Percentiles rank a stretch among this genome's conserved stretches.
Conservation (phyloP, 2,329 filamentous ascomycete species). For the Diplodia mutila region DNA sequence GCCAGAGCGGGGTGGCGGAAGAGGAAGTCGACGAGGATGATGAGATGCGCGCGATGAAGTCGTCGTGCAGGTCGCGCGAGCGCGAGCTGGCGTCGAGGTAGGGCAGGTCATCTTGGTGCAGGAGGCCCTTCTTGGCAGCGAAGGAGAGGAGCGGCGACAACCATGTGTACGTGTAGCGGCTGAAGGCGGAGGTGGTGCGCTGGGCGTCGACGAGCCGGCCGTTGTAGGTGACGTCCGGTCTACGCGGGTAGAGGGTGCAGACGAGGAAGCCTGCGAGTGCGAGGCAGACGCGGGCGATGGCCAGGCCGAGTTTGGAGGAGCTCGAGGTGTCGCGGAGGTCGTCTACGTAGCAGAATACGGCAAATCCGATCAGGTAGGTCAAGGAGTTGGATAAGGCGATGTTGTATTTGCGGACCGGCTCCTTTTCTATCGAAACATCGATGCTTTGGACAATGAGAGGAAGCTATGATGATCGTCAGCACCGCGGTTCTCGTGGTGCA, state of each 20-base stretch:
- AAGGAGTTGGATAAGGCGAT: conserved; percentile 19
- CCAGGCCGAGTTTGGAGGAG: conserved; percentile 11
- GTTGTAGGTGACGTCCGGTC: conserved; percentile 15
- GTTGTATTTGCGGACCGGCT: conserved; percentile 24
- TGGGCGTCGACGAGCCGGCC: conserved; percentile 61
- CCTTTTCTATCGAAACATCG: conserved; percentile 23
- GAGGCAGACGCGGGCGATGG: conserved; percentile 6
- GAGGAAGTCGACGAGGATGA: background rate
- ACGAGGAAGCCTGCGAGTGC: conserved; percentile 17
- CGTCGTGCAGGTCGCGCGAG: conserved; percentile 27
- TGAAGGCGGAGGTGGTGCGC: conserved; percentile 63
- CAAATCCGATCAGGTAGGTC: conserved; percentile 15
- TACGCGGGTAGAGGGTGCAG: conserved; percentile 13
- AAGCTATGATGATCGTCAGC: conserved; percentile 18
- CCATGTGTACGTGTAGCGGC: conserved; percentile 70
- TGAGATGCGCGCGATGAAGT: conserved; percentile 16
- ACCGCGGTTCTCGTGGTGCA: conserved; percentile 9
- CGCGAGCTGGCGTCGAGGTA: conserved; percentile 23
- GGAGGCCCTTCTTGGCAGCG: conserved; percentile 13
- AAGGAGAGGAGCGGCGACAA: conserved; percentile 55
- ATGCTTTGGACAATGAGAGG: conserved; percentile 20
- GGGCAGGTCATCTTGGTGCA: conserved; percentile 26
- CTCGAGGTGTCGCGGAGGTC: conserved; percentile 3
- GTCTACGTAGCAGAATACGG: conserved; percentile 17
- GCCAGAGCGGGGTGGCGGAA: conserved; percentile 57